These are phyloP conservation scores for Saccharomycopsis amapae DNA, from an alignment of 805 yeast genomes.

Conservation along the genomic window DNA sequence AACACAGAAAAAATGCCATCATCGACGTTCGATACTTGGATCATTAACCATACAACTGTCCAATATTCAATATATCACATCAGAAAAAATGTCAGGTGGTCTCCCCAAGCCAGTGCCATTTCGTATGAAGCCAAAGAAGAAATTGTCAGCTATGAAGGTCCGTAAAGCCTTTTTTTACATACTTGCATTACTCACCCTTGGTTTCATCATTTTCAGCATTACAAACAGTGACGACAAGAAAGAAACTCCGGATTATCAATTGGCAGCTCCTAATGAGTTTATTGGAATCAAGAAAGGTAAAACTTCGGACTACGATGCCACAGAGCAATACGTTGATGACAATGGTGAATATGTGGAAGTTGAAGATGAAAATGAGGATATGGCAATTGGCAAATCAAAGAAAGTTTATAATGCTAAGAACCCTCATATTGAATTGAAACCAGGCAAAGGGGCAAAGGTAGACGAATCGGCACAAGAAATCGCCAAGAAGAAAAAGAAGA, in stretches of 20 bases:
- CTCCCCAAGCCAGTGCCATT: conserved; percentile 22
- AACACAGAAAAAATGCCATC: too few relatives aligned
- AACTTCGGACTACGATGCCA: conserved; percentile 27
- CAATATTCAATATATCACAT: too few relatives aligned
- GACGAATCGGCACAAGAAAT: neutral
- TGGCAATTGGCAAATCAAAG: neutral
- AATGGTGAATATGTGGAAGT: neutral
- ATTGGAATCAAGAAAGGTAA: conserved; percentile 19
- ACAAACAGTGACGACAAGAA: conserved; percentile 1
- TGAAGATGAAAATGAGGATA: neutral
- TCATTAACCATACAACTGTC: too few relatives aligned
- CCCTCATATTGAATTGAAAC: neutral
- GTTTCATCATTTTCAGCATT: conserved; percentile 15
- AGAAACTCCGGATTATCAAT: conserved; percentile 12
- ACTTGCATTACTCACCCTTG: conserved; percentile 17
- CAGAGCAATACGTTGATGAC: conserved; percentile 28
- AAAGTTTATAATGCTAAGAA: neutral
- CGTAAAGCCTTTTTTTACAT: conserved; percentile 15
- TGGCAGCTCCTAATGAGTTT: conserved; percentile 21
- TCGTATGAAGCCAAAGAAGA: conserved; percentile 22
- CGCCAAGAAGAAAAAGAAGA: neutral
- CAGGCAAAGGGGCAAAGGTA: neutral
- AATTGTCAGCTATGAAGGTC: conserved; percentile 9
- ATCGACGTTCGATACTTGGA: too few relatives aligned
- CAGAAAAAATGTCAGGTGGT: conserved; percentile 1